Base-by-base conservation (phyloP, 805 yeast genomes). In the Komagataella ulmi region DNA sequence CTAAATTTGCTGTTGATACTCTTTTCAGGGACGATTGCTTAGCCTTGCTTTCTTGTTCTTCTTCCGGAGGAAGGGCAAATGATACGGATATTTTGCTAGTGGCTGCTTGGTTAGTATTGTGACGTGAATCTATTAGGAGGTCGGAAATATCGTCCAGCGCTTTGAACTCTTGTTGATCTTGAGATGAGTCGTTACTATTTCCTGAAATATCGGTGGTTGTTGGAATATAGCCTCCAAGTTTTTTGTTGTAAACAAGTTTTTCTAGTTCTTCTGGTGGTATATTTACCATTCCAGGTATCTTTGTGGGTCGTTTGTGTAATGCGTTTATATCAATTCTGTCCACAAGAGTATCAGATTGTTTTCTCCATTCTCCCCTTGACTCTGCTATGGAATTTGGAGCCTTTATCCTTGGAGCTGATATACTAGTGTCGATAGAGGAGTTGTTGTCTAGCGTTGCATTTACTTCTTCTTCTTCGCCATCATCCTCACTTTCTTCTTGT, bases 141-240 rank as follows among this genome's bases (percentile, higher is more conserved):
- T 30, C 40, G 14, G 40, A 30, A 8, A 30, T 30, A 30, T 30
- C 40, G 40, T 30, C 21, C 51, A 14, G 24, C 44, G 48, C 47
- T 51, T 48, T 21, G 50, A 51, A 36, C 47, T 23, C 46, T 47
- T 46, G 49, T 36, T 50, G 44, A 51, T 30, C 40, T 30, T 30
- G 40, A 5, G 40, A 30, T 30, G 40, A 30, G 40, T 30, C 40
- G 14, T 30, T 30, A 30, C 40, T 30, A 14, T 30, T 30, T 8
- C 40, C 40, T 30, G 40, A 30, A n/a, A 30, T 30, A 30, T 30
- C 40, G 12, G 40, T 30, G 14, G 40, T 30, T 10, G 40, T 30
- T 30, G 40, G 40, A 12, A 30, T 30, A 30, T 30, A 30, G 4
- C 40, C 40, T 10, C 40, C 40, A 30, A 30, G 40, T 14, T 30